Evolutionary conservation across 441 rosid species (phyloP).

Genomic region (Manihot esculenta): DNA sequence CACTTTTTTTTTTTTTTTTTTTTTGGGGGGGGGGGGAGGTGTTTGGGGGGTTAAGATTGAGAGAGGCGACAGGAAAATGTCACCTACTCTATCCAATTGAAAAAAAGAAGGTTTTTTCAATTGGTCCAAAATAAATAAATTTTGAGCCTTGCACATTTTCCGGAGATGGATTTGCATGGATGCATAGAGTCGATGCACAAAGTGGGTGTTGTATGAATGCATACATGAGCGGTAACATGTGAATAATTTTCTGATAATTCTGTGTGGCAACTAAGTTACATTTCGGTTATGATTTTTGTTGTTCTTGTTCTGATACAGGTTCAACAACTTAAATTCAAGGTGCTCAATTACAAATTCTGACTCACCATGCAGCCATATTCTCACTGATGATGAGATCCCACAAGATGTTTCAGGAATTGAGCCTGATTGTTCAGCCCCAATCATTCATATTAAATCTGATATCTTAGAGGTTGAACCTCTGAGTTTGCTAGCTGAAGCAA

Average conservation of each 20-base stretch:
- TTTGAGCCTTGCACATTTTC: slow-evolving; percentile 1
- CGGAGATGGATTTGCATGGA: not conserved
- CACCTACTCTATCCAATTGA: no score
- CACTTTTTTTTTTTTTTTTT: not conserved
- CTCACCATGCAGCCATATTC: slow-evolving; percentile 42
- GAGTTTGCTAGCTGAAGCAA: slow-evolving; percentile 51
- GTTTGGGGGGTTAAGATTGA: no score
- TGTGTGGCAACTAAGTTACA: slow-evolving; percentile 3
- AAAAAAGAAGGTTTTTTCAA: no score
- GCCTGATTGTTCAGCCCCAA: slow-evolving; percentile 46
- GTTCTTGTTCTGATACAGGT: slow-evolving; percentile 27
- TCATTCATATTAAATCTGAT: slow-evolving; percentile 66
- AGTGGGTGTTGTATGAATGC: not conserved
- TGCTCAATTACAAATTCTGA: slow-evolving; percentile 64
- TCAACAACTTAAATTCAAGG: slow-evolving; percentile 44
- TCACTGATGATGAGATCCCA: slow-evolving; percentile 42
- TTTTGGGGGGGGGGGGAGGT: no score
- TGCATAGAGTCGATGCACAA: not conserved
- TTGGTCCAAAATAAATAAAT: not conserved
- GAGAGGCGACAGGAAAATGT: no score
- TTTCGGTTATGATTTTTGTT: not conserved
- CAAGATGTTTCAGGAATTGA: slow-evolving; percentile 40
- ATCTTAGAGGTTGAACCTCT: slow-evolving; percentile 58
- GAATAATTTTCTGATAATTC: not conserved
- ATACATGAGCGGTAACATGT: not conserved